These are phyloP conservation scores for Ilyonectria sp. DNA, from an alignment of 2,329 filamentous ascomycete species.

Conservation along the genomic window DNA sequence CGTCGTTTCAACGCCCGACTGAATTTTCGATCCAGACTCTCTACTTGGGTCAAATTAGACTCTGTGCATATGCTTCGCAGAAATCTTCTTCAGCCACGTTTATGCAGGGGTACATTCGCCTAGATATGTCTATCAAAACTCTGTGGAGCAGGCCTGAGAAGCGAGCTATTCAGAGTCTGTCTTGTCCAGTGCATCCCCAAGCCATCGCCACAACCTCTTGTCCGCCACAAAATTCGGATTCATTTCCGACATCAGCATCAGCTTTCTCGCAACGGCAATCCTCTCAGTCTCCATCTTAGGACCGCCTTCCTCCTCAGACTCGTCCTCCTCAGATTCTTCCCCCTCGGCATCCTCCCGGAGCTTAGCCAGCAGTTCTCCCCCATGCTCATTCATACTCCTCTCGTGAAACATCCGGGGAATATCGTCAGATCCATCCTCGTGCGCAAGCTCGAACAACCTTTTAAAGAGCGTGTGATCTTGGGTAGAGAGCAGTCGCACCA, in stretches of 20 bases:
- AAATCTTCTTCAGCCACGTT: background rate
- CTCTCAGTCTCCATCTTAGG: background rate
- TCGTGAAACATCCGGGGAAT: constrained; percentile 32
- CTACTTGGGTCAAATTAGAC: background rate
- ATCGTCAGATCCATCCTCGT: constrained; percentile 17
- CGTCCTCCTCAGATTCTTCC: constrained; percentile 2
- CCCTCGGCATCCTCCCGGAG: constrained; percentile 33
- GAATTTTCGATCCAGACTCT: background rate
- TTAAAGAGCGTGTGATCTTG: constrained; percentile 39
- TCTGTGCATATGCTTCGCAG: background rate
- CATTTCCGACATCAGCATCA: constrained; percentile 19
- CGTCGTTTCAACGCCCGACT: background rate
- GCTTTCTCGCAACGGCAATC: constrained; percentile 21
- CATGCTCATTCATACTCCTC: constrained; percentile 15
- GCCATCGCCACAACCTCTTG: constrained; percentile 15
- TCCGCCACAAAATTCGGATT: constrained; percentile 19
- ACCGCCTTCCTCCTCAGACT: background rate
- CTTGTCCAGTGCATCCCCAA: constrained; percentile 12
- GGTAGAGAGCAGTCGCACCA: constrained; percentile 40
- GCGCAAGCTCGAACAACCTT: constrained; percentile 35
- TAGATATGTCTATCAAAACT: background rate
- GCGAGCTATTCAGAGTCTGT: constrained; percentile 1
- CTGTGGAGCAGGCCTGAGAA: background rate
- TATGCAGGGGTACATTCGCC: background rate
- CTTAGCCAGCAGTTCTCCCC: constrained; percentile 26